Conservation (phyloP, 2,329 filamentous ascomycete species). For the Nannizziopsis barbatae region DNA sequence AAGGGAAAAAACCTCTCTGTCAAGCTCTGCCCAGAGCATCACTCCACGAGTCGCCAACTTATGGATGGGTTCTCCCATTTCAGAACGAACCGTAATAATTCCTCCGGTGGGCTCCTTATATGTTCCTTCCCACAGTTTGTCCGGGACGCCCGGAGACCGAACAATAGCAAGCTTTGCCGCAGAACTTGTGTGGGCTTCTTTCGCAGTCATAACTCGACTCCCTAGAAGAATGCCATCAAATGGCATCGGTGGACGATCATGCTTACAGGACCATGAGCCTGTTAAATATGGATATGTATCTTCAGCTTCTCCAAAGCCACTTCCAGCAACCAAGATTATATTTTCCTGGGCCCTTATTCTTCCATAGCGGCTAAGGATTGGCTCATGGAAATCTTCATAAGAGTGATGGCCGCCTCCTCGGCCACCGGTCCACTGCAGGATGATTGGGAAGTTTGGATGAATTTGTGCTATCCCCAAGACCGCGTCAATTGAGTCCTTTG, state of each 20-base stretch:
- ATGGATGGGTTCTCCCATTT: slow-evolving; percentile 99
- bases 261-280: slow-evolving; percentile 75
- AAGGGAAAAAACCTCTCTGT: slow-evolving; percentile 91
- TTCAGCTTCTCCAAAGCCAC: slow-evolving; percentile 78
- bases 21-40: slow-evolving; percentile 96
- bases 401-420: slow-evolving; percentile 91
- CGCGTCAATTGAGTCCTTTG: slow-evolving; percentile 72
- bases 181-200: slow-evolving; percentile 78
- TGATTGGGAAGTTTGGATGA: slow-evolving; percentile 81
- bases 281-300: slow-evolving; percentile 90
- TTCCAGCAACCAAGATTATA: slow-evolving; percentile 78
- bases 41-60: slow-evolving; percentile 96
- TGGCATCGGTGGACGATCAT: slow-evolving; percentile 83
- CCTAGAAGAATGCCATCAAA: slow-evolving; percentile 87
- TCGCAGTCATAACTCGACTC: slow-evolving; percentile 88
- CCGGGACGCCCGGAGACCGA: slow-evolving; percentile 69
- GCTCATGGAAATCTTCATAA: slow-evolving; percentile 88
- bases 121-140: slow-evolving; percentile 79
- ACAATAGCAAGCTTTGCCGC: slow-evolving; percentile 83
- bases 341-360: slow-evolving; percentile 76
- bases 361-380: slow-evolving; percentile 79
- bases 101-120: slow-evolving; percentile 90
- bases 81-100: slow-evolving; percentile 89
- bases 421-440: slow-evolving; percentile 90
- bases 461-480: slow-evolving; percentile 88